phyloP scores from a whole-genome alignment of 371 early-diverging fungal genomes.

The Mucor ambiguus region DNA sequence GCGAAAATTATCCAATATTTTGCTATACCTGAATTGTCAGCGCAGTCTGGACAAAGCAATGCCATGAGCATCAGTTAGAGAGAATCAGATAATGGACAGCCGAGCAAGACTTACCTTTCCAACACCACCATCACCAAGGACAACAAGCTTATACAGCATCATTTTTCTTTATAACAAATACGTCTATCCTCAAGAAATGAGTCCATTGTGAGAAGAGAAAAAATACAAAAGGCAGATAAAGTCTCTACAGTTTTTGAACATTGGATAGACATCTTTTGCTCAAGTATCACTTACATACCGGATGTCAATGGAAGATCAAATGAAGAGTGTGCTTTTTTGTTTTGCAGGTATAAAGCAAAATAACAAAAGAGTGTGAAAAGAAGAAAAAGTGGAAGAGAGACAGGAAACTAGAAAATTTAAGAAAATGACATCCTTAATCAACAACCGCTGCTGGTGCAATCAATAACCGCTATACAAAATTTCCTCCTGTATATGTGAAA shows the following conservation, averaged over 20 bases:
- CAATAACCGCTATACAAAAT: neutral
- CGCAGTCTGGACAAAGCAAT: constrained; percentile 51
- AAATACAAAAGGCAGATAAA: neutral
- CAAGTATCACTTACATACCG: neutral
- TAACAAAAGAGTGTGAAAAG: neutral
- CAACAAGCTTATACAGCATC: constrained; percentile 40
- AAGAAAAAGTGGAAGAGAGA: neutral
- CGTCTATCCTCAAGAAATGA: neutral
- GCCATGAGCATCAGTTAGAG: neutral
- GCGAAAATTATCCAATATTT: neutral
- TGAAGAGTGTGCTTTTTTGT: neutral
- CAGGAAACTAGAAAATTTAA: neutral
- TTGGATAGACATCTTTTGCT: neutral
- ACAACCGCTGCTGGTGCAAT: neutral
- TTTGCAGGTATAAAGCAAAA: neutral
- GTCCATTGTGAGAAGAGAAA: neutral
- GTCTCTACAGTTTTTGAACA: neutral
- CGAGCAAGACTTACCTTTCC: constrained; percentile 33
- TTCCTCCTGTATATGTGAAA: neutral
- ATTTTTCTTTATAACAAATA: constrained; percentile 16
- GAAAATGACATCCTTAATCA: neutral
- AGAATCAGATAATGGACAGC: neutral
- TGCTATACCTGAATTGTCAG: constrained; percentile 66
- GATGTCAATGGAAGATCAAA: neutral
- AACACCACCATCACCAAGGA: constrained; percentile 50